Conservation (phyloP, 2,329 filamentous ascomycete species). For the Pyrenochaeta sp. region DNA sequence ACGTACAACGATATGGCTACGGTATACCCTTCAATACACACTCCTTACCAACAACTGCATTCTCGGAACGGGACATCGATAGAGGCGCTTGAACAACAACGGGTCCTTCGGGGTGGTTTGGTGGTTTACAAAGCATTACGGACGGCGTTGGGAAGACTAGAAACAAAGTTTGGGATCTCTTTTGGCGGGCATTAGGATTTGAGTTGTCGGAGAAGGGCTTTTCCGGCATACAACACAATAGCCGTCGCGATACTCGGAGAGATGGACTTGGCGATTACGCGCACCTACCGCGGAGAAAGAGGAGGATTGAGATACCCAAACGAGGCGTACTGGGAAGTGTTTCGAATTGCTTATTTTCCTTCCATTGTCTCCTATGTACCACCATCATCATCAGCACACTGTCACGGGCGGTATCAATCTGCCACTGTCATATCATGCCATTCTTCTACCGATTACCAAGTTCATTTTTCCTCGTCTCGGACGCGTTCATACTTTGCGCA, state of each 20-base stretch:
- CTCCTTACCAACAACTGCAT: slow-evolving; percentile 22
- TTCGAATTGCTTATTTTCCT: slow-evolving; percentile 4
- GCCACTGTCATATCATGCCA: slow-evolving; percentile 1
- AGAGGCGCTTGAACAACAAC: neutral
- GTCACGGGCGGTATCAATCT: slow-evolving; percentile 3
- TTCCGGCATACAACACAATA: slow-evolving; percentile 12
- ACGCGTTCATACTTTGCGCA: neutral
- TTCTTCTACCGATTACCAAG: neutral
- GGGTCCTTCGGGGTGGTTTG: slow-evolving; percentile 4
- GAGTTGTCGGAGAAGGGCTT: slow-evolving; percentile 6
- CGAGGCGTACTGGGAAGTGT: slow-evolving; percentile 8
- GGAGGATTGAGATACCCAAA: slow-evolving; percentile 37
- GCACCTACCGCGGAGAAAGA: slow-evolving; percentile 15
- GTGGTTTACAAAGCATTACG: slow-evolving; percentile 33
- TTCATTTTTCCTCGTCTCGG: neutral
- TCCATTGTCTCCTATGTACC: slow-evolving; percentile 4
- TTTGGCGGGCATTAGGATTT: slow-evolving; percentile 17
- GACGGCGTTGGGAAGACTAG: slow-evolving; percentile 35
- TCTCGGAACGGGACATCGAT: slow-evolving; percentile 3
- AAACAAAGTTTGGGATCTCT: slow-evolving; percentile 25
- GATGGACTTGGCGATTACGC: slow-evolving; percentile 6
- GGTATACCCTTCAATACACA: slow-evolving; percentile 38
- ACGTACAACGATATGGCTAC: slow-evolving; percentile 40
- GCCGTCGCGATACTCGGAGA: slow-evolving; percentile 12
- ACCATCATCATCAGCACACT: slow-evolving; percentile 1